These are phyloP conservation scores for Solanum ossicruentum DNA, from an alignment of 257 asterid genomes.

Conservation along the genomic window DNA sequence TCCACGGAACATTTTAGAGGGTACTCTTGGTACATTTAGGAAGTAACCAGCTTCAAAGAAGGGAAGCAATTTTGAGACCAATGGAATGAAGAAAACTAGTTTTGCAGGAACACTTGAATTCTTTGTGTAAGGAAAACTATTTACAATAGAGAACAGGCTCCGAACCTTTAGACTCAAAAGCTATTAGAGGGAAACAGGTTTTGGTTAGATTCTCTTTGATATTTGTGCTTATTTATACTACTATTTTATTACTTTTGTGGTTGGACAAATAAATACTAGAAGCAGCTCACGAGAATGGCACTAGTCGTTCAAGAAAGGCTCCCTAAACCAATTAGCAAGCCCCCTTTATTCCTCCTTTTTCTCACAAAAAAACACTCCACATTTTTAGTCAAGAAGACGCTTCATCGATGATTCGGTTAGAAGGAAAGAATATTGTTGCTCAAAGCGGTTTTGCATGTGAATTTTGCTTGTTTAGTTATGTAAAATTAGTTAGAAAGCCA, in stretches of 20 bases:
- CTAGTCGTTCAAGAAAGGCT: background rate
- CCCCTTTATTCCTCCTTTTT: background rate
- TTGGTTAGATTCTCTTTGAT: background rate
- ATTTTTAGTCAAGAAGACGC: background rate
- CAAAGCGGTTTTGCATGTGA: background rate
- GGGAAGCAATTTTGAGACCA: background rate
- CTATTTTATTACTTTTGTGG: background rate
- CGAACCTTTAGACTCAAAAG: background rate
- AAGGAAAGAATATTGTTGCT: background rate
- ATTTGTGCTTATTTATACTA: background rate
- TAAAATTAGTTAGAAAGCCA: background rate
- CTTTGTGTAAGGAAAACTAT: background rate
- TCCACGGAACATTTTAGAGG: background rate
- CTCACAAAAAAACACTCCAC: background rate
- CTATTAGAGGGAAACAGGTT: background rate
- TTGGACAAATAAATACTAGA: background rate
- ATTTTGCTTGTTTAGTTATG: background rate
- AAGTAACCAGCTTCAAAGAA: background rate
- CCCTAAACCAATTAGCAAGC: background rate
- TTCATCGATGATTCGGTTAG: background rate
- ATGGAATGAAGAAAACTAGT: background rate
- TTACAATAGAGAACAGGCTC: background rate
- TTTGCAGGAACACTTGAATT: background rate
- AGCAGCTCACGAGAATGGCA: background rate
- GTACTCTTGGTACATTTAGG: background rate